These are phyloP conservation scores for Haplosporangium gracile DNA, from an alignment of 192 early-diverging fungal species.

Conservation along the genomic window DNA sequence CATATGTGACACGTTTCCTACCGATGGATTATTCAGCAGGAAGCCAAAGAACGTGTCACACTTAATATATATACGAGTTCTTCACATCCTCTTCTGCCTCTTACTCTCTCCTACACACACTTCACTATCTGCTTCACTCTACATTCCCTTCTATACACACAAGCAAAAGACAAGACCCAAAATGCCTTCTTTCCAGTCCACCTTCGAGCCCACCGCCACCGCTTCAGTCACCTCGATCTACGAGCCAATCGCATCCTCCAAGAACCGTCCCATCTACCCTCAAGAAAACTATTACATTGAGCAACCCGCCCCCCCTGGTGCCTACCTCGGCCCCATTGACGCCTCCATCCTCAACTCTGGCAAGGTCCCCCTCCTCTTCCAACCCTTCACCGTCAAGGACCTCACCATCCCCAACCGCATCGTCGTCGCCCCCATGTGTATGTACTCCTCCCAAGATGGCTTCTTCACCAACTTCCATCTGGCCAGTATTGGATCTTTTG, in stretches of 20 bases:
- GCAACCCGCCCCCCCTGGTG: constrained; percentile 27
- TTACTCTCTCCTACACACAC: not conserved
- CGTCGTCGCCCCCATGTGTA: constrained; percentile 88
- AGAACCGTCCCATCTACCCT: constrained; percentile 17
- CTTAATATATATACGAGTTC: not conserved
- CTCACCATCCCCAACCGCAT: constrained; percentile 83
- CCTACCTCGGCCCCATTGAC: constrained; percentile 49
- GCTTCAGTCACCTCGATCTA: not conserved
- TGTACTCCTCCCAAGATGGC: constrained; percentile 78
- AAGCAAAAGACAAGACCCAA: not conserved
- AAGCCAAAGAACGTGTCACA: constrained; percentile 2
- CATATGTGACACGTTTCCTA: constrained; percentile 10
- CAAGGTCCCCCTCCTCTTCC: constrained; percentile 66
- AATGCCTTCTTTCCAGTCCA: constrained; percentile 25
- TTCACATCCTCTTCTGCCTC: not conserved
- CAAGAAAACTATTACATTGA: constrained; percentile 43
- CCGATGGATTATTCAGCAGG: not conserved
- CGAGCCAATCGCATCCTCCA: not conserved
- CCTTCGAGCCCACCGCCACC: not conserved
- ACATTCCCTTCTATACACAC: not conserved
- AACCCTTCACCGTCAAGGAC: constrained; percentile 75
- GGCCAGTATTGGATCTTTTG: constrained; percentile 74
- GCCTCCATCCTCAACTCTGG: constrained; percentile 46
- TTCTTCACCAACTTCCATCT: constrained; percentile 76
- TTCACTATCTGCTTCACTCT: not conserved